These are phyloP conservation scores for Babesia ovata DNA, from an alignment of 169 alveolate genomes.

Conservation along the genomic window DNA sequence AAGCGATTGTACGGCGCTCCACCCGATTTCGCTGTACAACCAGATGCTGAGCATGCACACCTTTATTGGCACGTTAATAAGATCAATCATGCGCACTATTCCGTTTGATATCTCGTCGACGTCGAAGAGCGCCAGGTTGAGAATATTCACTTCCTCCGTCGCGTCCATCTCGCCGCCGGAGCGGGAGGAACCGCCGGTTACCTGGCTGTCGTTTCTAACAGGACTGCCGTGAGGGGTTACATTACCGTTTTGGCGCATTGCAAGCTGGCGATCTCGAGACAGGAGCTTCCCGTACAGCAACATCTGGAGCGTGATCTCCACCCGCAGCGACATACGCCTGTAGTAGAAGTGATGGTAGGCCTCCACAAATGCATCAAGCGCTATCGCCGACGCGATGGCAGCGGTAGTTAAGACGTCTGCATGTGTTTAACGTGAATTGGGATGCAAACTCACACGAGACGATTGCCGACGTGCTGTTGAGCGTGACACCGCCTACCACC, in stretches of 20 bases:
- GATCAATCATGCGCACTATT: conserved; percentile 42
- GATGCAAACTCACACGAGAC: conserved; percentile 28
- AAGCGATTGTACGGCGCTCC: conserved; percentile 27
- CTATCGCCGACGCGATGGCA: conserved; percentile 9
- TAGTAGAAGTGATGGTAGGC: conserved; percentile 61
- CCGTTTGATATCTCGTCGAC: conserved; percentile 62
- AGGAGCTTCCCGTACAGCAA: conserved; percentile 55
- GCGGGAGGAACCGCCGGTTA: background rate
- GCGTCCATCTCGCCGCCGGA: background rate
- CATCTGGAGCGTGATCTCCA: conserved; percentile 52
- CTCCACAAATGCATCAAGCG: conserved; percentile 53
- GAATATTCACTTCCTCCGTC: conserved; percentile 47
- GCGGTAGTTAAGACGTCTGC: conserved; percentile 14
- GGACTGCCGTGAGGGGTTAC: background rate
- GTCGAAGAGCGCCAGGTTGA: conserved; percentile 67
- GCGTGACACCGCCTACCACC: conserved; percentile 22
- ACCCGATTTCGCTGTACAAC: conserved; percentile 60
- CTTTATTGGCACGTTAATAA: conserved; percentile 46
- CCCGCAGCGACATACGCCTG: conserved; percentile 43
- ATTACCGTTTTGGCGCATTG: background rate
- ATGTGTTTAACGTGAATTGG: background rate
- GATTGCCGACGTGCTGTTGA: conserved; percentile 8
- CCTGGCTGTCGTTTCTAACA: background rate
- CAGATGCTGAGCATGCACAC: conserved; percentile 52
- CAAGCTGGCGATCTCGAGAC: conserved; percentile 16